These are phyloP conservation scores for Euphorbia tirucalli DNA, from an alignment of 345 rosid species.

Conservation along the genomic window DNA sequence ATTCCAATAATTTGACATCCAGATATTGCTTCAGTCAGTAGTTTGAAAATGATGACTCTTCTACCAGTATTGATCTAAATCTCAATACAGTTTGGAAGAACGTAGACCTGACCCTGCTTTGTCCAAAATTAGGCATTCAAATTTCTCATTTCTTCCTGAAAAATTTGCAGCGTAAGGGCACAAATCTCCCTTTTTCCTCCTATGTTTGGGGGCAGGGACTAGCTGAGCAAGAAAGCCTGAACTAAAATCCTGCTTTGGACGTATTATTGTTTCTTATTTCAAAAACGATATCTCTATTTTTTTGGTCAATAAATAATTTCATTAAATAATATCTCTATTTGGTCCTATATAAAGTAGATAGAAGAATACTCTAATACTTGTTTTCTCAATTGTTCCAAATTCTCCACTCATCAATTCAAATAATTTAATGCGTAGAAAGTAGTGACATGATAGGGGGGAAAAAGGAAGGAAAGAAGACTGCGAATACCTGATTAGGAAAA, in stretches of 20 bases:
- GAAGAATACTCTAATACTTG: background rate
- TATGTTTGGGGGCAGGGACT: too few species aligned
- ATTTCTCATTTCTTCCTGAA: background rate
- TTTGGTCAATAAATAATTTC: too few species aligned
- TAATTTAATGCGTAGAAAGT: background rate
- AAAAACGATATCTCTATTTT: too few species aligned
- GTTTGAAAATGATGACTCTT: background rate
- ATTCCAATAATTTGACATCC: background rate
- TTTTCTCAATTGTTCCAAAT: too few species aligned
- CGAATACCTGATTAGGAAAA: background rate
- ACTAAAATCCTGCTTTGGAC: too few species aligned
- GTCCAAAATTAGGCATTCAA: background rate
- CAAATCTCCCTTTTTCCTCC: too few species aligned
- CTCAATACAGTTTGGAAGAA: background rate
- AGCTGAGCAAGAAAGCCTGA: too few species aligned
- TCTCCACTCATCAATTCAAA: background rate
- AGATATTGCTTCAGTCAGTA: background rate
- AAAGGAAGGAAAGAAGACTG: background rate
- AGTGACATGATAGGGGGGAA: background rate
- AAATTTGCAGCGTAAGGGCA: too few species aligned
- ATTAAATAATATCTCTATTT: background rate
- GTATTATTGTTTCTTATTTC: too few species aligned
- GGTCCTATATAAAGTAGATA: background rate
- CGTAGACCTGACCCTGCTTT: background rate
- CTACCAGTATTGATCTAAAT: background rate